These are phyloP conservation scores for Geotrichum bryndzae DNA, from an alignment of 1,139 yeast species.

Conservation along the genomic window DNA sequence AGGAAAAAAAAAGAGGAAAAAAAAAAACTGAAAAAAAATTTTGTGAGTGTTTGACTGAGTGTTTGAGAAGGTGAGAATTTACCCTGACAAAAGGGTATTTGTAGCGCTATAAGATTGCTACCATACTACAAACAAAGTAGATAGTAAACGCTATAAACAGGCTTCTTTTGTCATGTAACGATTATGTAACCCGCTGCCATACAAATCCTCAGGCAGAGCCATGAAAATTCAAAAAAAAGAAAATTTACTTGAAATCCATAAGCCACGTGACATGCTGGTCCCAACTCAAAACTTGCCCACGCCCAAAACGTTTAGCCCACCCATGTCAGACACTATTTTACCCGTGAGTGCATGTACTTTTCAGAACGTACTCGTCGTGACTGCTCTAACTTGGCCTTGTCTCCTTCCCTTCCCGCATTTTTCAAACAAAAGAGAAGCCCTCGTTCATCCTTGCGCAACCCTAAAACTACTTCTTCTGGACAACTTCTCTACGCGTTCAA, in stretches of 20 bases:
- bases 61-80: neutral
- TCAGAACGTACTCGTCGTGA: neutral
- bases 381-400: neutral
- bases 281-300: neutral
- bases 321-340: neutral
- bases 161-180: neutral
- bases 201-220: neutral
- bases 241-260: neutral
- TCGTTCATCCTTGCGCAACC: neutral
- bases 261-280: neutral
- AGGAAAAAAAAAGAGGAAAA: constrained; percentile 12
- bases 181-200: neutral
- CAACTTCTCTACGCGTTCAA: neutral
- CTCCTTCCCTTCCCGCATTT: too few relatives aligned
- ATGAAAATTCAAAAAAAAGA: neutral
- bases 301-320: neutral
- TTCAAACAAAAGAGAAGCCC: neutral
- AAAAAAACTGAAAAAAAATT: constrained; percentile 2
- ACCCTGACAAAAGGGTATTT: neutral
- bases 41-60: neutral
- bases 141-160: neutral
- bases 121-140: neutral
- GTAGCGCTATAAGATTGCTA: neutral
- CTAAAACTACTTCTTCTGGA: neutral
- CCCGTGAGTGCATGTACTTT: neutral